Percentiles rank a stretch among this genome's conserved stretches.
These are phyloP conservation scores for Wallacemonas rigidus DNA, from an alignment of 208 protist species.

Conservation along the genomic window DNA sequence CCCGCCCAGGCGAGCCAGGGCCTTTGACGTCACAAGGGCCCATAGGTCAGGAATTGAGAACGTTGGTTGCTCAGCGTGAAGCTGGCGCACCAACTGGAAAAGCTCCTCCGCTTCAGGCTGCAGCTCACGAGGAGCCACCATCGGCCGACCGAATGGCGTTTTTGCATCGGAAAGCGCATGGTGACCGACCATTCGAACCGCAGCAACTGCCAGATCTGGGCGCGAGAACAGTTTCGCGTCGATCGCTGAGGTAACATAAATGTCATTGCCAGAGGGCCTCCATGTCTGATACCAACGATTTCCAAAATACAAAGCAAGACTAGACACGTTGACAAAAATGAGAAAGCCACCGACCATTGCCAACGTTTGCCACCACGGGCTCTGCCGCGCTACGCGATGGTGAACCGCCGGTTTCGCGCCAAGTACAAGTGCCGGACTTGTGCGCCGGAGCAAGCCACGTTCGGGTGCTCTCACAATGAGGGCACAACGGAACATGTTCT, in stretches of 20 bases:
- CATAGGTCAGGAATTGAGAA: slow-evolving; percentile 86
- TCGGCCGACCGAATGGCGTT: slow-evolving; percentile 81
- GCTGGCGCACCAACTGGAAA: slow-evolving; percentile 57
- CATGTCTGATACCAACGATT: slow-evolving; percentile 78
- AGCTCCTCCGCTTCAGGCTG: slow-evolving; percentile 70
- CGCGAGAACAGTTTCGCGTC: slow-evolving; percentile 76
- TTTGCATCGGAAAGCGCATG: slow-evolving; percentile 67
- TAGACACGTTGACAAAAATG: slow-evolving; percentile 69
- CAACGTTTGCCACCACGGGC: slow-evolving; percentile 85
- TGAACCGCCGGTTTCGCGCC: slow-evolving; percentile 52
- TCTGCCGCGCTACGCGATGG: slow-evolving; percentile 73
- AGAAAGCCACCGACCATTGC: slow-evolving; percentile 70
- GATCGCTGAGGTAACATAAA: slow-evolving; percentile 52
- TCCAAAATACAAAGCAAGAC: slow-evolving; percentile 53
- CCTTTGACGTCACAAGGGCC: slow-evolving; percentile 73
- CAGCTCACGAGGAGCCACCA: slow-evolving; percentile 71
- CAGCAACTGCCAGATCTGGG: slow-evolving; percentile 78
- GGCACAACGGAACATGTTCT: slow-evolving; percentile 22
- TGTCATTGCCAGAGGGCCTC: slow-evolving; percentile 68
- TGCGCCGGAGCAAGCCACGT: slow-evolving; percentile 18
- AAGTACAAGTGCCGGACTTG: slow-evolving; percentile 7
- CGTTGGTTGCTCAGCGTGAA: slow-evolving; percentile 63
- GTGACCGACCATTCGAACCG: slow-evolving; percentile 78
- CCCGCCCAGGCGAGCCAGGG: slow-evolving; percentile 72
- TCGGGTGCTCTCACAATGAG: slow-evolving; percentile 20